Percentiles rank a stretch among this genome's conserved stretches.
Evolutionary conservation across 352 stramenopile genomes (phyloP).

Genomic region (Thraustochytrium sp.): DNA sequence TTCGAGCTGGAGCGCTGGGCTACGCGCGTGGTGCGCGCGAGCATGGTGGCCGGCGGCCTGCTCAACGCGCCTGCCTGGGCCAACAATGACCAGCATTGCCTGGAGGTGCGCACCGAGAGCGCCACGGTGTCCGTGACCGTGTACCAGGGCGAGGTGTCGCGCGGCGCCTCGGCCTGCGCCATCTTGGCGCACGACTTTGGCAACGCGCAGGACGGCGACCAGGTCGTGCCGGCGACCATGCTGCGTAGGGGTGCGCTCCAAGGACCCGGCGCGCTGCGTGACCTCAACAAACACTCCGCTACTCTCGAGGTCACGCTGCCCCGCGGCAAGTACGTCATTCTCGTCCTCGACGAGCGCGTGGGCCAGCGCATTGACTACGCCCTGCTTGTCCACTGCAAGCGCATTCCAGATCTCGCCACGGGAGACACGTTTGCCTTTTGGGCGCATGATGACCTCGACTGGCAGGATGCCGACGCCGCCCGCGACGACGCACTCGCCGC

Average conservation of each 20-base stretch:
- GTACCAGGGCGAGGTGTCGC: not conserved
- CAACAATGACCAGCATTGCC: not conserved
- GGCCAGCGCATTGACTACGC: not conserved
- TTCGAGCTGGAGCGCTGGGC: not conserved
- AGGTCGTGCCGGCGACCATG: not conserved
- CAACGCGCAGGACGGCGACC: not conserved
- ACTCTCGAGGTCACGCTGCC: not conserved
- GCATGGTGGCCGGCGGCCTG: not conserved
- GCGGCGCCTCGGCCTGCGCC: not conserved
- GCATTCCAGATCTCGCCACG: not conserved
- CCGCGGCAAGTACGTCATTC: not conserved
- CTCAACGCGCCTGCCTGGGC: not conserved
- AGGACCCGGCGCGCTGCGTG: not conserved
- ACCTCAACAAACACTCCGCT: not conserved
- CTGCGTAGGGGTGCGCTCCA: not conserved
- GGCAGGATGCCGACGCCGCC: not conserved
- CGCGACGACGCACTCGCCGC: not conserved
- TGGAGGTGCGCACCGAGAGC: not conserved
- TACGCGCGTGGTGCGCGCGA: not conserved
- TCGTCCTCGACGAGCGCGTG: not conserved
- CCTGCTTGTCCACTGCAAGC: not conserved
- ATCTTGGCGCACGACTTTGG: constrained; percentile 1
- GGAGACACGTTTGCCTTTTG: not conserved
- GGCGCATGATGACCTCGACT: not conserved
- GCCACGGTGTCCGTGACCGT: not conserved